Base-by-base conservation (phyloP, 345 rosid genomes). In the Citrus unshiu region DNA sequence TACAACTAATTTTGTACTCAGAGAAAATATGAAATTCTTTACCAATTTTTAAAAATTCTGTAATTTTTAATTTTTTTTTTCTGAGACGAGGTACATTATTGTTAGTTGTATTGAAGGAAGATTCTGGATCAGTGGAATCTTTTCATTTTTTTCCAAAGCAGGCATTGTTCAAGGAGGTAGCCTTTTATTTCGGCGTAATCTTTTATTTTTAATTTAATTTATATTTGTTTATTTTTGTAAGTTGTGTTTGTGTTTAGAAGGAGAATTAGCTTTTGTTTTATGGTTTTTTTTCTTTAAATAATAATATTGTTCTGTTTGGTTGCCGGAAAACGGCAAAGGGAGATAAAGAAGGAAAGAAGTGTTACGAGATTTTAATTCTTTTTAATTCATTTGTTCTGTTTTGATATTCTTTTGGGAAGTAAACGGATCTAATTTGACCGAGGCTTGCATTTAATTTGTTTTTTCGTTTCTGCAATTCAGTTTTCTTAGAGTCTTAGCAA, bases 31-130 rank as follows among this genome's bases (percentile, higher is more conserved):
- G 1, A 46, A 46, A 46, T 46, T 46, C 51, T 46, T 13, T 46
- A 46, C 14, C 51, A 46, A 46, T 46, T 46, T 46, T 46, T 46
- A 0, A 46, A 46, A 46, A 46, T 46, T 46, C 51, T 13, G 51
- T 54, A 18, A 18, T 54, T 18, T 18, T 54, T 54, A 16, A 14
- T 49, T 54, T 18, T 54, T 46, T 63, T 63, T 63, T 29, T 2
- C 37, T 0, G 61, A 29, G 70, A 75, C 21, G 25, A 75, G 62
- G 70, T 75, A 12, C 71, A 75, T 75, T 75, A 19, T 30, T 6
- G 60, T 73, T 24, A 19, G 43, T n/a, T 9, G 2, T 35, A 73
- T 13, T 29, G 68, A 22, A 35, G 67, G 25, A 6, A 24, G 43
- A 30, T 75, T 64, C 46, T 2, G 43, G 78, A 46, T 63, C 60